Conservation (phyloP, 257 asterid genomes). For the Echium plantagineum region DNA sequence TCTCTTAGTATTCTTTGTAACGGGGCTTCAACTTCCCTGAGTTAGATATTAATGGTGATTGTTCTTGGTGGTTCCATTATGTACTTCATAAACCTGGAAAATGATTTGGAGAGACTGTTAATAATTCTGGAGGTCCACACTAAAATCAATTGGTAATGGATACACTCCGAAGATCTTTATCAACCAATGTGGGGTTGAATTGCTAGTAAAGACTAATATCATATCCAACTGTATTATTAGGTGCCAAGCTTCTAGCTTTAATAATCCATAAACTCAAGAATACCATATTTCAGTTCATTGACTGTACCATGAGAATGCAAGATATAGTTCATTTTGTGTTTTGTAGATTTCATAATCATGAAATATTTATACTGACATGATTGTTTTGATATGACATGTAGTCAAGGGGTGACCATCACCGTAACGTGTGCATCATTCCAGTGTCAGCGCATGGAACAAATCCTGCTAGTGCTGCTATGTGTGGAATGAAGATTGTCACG, state of each 20-base stretch:
- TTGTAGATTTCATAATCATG: neutral
- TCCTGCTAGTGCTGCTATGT: constrained; percentile 99
- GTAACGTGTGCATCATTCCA: constrained; percentile 93
- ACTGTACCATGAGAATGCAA: too few relatives aligned
- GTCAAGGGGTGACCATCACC: constrained; percentile 96
- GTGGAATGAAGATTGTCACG: constrained; percentile 97
- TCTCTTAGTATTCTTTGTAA: too few relatives aligned
- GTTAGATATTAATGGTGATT: too few relatives aligned
- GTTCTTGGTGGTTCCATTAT: too few relatives aligned
- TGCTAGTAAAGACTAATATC: neutral
- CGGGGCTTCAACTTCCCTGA: too few relatives aligned
- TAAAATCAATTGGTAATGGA: too few relatives aligned
- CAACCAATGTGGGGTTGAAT: too few relatives aligned
- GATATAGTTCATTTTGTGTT: neutral
- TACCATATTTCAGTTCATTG: too few relatives aligned
- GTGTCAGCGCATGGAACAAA: constrained; percentile 99
- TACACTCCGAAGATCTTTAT: too few relatives aligned
- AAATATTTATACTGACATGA: neutral
- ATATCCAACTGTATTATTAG: neutral
- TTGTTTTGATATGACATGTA: constrained; percentile 22
- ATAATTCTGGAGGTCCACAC: too few relatives aligned
- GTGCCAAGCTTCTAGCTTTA: neutral
- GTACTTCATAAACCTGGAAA: neutral
- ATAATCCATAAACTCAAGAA: neutral
- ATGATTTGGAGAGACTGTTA: too few relatives aligned